A percentile compares a stretch with the other conserved stretches of the same genome.
Conservation (phyloP, 805 yeast genomes). For the Saturnispora diversa region DNA sequence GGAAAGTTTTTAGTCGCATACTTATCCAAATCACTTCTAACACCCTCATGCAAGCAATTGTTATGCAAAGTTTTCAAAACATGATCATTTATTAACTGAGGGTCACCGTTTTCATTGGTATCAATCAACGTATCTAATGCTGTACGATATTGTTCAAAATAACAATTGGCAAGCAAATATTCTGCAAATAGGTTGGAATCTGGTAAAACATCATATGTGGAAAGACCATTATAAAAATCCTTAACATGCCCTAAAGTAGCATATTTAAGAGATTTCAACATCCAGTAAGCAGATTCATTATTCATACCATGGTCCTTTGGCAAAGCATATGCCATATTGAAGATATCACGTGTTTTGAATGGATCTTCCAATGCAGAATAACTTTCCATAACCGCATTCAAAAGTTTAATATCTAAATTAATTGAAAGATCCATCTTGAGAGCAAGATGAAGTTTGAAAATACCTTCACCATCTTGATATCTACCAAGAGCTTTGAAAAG, state of each 20-base stretch:
- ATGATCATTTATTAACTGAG: conserved; percentile 34
- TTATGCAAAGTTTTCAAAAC: conserved; percentile 42
- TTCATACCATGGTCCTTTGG: conserved; percentile 47
- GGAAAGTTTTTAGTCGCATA: conserved; percentile 35
- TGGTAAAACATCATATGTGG: conserved; percentile 45
- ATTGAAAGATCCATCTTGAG: conserved; percentile 55
- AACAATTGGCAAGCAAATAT: conserved; percentile 61
- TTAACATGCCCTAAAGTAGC: conserved; percentile 47
- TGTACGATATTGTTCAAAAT: conserved; percentile 48
- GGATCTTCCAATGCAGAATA: conserved; percentile 51
- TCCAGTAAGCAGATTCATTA: conserved; percentile 55
- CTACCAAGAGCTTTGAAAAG: conserved; percentile 56
- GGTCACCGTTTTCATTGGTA: conserved; percentile 40
- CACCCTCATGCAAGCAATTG: conserved; percentile 34
- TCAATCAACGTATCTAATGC: conserved; percentile 46
- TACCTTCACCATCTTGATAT: conserved; percentile 53
- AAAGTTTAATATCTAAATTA: conserved; percentile 46
- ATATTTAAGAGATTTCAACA: conserved; percentile 56
- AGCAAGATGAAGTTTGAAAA: conserved; percentile 52
- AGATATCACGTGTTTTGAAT: conserved; percentile 48
- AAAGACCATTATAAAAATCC: conserved; percentile 53
- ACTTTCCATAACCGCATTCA: conserved; percentile 59
- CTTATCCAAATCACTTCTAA: conserved; percentile 29
- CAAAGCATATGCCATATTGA: conserved; percentile 48
- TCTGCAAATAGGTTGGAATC: conserved; percentile 47